Base-by-base conservation (phyloP, 768 basidiomycete genomes). In the Pulveroboletus sp. region DNA sequence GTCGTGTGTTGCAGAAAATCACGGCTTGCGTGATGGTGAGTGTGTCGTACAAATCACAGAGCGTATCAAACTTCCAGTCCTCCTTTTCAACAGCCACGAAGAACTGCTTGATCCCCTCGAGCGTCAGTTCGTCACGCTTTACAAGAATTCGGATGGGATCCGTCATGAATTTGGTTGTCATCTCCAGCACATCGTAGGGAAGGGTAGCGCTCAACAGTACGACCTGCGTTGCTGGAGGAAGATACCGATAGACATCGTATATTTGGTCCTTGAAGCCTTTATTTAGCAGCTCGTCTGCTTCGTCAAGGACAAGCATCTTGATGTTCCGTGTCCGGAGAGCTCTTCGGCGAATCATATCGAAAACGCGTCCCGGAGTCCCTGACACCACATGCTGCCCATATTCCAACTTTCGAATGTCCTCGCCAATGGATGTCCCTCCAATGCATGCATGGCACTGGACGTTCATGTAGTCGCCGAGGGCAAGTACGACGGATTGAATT, bases 241-340 rank as follows among this genome's bases (percentile, higher is more conserved):
- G 87, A 67, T 94, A 94, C 55, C 94, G 89, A 71, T 97, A 97
- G 52, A 97, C 90, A 70, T 99, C 95, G 74, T 97, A 97, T 65
- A 97, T 97, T 72, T 97, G 94, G 68, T 99, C 94, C 72, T 94
- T 95, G 85, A 99, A 97, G 19, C 95, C 95, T 71, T 94, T 94
- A 76, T 94, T 93, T 53, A 98, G 79, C 49, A 99, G 75, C 67
- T 97, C 94, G 67, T 99, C 95, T 49, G 94, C 94, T 71, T 94
- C 92, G 61, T 94, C 93, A 9, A 94, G 82, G 46, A 93, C 82
- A 40, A 95, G 80, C 89, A 97, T 94, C 75, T 99, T 97, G 80
- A 99, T 94, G 71, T 94, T 94, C 57, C 94, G 83, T 42, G 95
- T 97, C 50, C 92, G 84, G 52, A 99, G 77, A 62, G 87, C 88